Evolutionary conservation across 2,329 filamentous ascomycete species (phyloP).

Genomic region (Colletotrichum magnum): DNA sequence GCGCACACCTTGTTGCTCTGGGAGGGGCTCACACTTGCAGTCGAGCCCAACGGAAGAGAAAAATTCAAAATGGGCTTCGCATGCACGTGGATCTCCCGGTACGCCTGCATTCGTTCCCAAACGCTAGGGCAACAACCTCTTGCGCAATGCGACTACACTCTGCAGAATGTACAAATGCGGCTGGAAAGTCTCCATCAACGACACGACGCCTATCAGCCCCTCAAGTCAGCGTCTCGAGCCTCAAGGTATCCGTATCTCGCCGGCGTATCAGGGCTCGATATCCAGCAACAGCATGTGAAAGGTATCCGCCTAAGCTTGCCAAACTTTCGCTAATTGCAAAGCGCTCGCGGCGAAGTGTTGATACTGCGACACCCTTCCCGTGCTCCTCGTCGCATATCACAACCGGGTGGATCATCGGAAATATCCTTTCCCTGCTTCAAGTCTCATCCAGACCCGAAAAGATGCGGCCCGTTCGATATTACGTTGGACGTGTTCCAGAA

Average conservation of each 20-base stretch:
- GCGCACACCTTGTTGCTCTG: not conserved
- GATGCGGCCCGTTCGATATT: conserved; percentile 13
- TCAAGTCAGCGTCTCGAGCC: not conserved
- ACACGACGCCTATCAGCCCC: conserved; percentile 18
- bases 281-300: conserved; percentile 28
- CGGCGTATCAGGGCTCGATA: too few species aligned
- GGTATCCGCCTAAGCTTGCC: conserved; percentile 9
- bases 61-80: conserved; percentile 21
- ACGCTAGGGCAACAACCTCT: conserved; percentile 6
- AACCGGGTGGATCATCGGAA: conserved; percentile 19
- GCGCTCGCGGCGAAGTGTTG: not conserved
- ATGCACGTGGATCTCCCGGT: conserved; percentile 35
- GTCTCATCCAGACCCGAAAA: not conserved
- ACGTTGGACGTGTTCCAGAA: conserved; percentile 22
- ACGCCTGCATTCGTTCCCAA: conserved; percentile 29
- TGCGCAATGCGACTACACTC: conserved; percentile 4
- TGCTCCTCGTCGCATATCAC: conserved; percentile 15
- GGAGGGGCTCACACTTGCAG: conserved; percentile 15
- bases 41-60: conserved; percentile 14
- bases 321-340: conserved; percentile 6
- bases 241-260: too few species aligned
- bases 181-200: conserved; percentile 24
- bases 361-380: conserved; percentile 22
- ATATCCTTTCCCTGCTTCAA: conserved; percentile 25
- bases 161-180: conserved; percentile 22